phyloP scores from a whole-genome alignment of 306 rosid species.

The Cyclanthera cordifolia region DNA sequence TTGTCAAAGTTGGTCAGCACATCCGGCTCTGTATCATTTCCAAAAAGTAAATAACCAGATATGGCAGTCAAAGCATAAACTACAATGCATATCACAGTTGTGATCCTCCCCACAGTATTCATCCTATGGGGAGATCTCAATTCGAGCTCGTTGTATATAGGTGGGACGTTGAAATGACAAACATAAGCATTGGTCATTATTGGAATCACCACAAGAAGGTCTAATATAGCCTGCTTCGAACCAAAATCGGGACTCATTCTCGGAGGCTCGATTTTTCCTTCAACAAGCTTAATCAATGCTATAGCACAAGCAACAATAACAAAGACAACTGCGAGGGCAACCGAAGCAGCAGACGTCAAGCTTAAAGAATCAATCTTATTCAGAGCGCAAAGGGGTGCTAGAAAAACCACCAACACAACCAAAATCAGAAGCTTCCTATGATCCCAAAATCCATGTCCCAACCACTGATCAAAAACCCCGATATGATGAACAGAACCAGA shows the following conservation, averaged over 20 bases:
- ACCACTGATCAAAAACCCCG: conserved; percentile 85
- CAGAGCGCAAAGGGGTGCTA: conserved; percentile 80
- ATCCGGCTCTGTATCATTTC: conserved; percentile 72
- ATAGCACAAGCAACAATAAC: conserved; percentile 56
- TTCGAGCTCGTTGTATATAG: conserved; percentile 81
- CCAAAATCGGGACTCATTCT: conserved; percentile 74
- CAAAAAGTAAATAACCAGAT: conserved; percentile 84
- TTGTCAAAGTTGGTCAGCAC: conserved; percentile 71
- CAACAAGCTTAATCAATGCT: conserved; percentile 53
- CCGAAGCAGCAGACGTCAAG: conserved; percentile 92
- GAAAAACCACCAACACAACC: conserved; percentile 50
- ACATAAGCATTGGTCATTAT: conserved; percentile 89
- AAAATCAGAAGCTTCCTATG: conserved; percentile 66
- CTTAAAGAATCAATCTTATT: conserved; percentile 89
- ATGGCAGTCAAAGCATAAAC: conserved; percentile 68
- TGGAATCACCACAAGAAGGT: conserved; percentile 90
- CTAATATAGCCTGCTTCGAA: conserved; percentile 57
- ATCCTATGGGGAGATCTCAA: conserved; percentile 71
- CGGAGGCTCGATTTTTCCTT: conserved; percentile 50
- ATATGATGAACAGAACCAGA: conserved; percentile 73
- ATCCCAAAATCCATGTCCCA: conserved; percentile 90
- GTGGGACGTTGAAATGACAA: conserved; percentile 82
- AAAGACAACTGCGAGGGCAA: conserved; percentile 79
- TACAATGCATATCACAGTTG: conserved; percentile 55
- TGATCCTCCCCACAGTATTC: conserved; percentile 77